phyloP scores from a whole-genome alignment of 1,284 basidiomycete species.

The Trichosporon sp. region DNA sequence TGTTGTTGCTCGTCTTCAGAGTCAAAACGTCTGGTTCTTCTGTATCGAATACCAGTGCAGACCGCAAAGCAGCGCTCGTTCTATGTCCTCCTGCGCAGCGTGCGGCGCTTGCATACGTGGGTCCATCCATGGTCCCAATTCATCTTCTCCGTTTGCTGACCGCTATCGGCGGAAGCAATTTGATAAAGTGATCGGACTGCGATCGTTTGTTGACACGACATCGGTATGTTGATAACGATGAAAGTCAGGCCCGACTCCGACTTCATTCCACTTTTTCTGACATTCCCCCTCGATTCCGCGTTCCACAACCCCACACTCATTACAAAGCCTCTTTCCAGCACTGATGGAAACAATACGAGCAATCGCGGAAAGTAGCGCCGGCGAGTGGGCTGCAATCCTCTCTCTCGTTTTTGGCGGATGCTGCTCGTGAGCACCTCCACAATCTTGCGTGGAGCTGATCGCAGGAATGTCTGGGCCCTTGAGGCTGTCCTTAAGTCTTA shows the following conservation, averaged over 20 bases:
- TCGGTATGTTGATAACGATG: background rate
- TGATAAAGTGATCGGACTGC: background rate
- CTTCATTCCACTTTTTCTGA: background rate
- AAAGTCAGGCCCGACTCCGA: background rate
- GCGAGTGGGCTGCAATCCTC: slow-evolving; percentile 59
- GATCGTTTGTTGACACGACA: slow-evolving; percentile 1
- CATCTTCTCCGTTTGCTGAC: too few relatives aligned
- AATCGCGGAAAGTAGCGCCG: slow-evolving; percentile 22
- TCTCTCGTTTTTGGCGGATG: slow-evolving; percentile 72
- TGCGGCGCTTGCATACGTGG: too few relatives aligned
- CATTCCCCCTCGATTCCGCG: background rate
- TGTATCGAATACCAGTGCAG: too few relatives aligned
- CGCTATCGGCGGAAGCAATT: background rate
- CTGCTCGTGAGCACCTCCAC: slow-evolving; percentile 55
- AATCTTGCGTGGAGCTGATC: slow-evolving; percentile 32
- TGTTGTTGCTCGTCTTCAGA: too few relatives aligned
- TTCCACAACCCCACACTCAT: background rate
- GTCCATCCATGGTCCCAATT: too few relatives aligned
- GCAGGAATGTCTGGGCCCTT: slow-evolving; percentile 51
- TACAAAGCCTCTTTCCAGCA: background rate
- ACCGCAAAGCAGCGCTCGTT: too few relatives aligned
- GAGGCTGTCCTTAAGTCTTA: slow-evolving; percentile 59
- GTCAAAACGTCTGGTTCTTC: too few relatives aligned
- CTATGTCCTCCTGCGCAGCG: too few relatives aligned
- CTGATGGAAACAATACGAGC: slow-evolving; percentile 1